Percentiles rank a stretch among this genome's conserved stretches.
phyloP scores from a whole-genome alignment of 225 moss, liverwort and hornwort species.

The Thuidium tamariscinum region DNA sequence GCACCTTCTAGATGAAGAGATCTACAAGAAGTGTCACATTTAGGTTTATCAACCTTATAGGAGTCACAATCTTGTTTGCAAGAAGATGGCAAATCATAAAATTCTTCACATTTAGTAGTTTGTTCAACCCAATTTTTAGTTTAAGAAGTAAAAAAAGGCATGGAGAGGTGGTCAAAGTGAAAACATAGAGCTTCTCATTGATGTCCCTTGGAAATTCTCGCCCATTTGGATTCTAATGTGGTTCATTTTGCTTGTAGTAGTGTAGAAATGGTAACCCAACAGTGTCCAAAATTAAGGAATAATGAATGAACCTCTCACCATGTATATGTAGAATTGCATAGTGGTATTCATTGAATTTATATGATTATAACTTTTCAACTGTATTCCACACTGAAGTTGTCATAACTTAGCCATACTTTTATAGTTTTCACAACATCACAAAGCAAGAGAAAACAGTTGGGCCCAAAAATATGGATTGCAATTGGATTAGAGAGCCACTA shows the following conservation, averaged over 20 bases:
- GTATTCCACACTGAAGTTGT: accelerated
- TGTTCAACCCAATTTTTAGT: neutral
- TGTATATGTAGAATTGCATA: neutral
- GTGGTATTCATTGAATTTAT: neutral
- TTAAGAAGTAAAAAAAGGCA: neutral
- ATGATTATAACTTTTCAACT: neutral
- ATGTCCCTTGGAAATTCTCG: accelerated
- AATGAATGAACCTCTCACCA: neutral
- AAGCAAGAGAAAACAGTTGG: neutral
- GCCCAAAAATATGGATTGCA: accelerated
- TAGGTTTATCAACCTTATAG: neutral
- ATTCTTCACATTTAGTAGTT: neutral
- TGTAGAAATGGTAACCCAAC: neutral
- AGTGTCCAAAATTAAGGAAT: neutral
- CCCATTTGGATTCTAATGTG: neutral
- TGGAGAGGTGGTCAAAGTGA: neutral
- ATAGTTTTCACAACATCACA: accelerated
- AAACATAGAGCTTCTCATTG: neutral
- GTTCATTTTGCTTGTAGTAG: accelerated
- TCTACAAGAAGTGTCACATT: too few relatives aligned
- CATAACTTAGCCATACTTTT: neutral
- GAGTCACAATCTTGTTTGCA: neutral
- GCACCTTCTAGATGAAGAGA: too few relatives aligned
- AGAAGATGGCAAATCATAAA: accelerated
- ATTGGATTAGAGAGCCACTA: accelerated